A percentile compares a stretch with the other conserved stretches of the same genome.
phyloP scores from a whole-genome alignment of 2,329 filamentous ascomycete species.

The Sporothrix luriei region DNA sequence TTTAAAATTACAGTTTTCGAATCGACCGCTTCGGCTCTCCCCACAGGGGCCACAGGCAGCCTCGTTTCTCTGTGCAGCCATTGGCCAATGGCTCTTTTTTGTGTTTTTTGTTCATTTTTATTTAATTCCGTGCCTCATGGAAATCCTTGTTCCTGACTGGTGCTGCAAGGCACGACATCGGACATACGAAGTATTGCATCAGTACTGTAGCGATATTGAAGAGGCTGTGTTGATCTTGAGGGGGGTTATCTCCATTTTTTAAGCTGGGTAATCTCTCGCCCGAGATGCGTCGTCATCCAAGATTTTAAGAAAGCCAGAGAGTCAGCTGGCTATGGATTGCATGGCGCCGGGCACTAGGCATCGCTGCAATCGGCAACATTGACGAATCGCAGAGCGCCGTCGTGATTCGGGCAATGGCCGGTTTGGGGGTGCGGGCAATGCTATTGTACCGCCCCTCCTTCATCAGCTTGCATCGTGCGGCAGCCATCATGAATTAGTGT shows the following conservation, averaged over 20 bases:
- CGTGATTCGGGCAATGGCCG: constrained; percentile 8
- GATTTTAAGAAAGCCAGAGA: too few relatives aligned
- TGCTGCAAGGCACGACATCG: constrained; percentile 3
- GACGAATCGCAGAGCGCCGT: background rate
- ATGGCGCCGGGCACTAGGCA: background rate
- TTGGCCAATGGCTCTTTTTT: constrained; percentile 24
- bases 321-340: constrained; percentile 7
- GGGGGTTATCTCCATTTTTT: background rate
- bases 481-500: background rate
- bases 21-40: background rate
- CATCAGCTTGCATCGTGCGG: background rate
- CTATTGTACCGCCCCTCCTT: constrained; percentile 3
- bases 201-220: background rate
- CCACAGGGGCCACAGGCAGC: constrained; percentile 22
- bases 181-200: background rate
- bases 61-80: constrained; percentile 19
- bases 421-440: background rate
- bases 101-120: too few relatives aligned
- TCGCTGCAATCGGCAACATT: constrained; percentile 26
- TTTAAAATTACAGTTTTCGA: constrained; percentile 16
- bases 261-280: background rate
- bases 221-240: constrained; percentile 4
- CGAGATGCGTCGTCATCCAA: constrained; percentile 19
- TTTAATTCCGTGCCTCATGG: background rate
- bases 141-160: background rate